phyloP scores from a whole-genome alignment of 257 asterid species.

The Euphrasia confusa region DNA sequence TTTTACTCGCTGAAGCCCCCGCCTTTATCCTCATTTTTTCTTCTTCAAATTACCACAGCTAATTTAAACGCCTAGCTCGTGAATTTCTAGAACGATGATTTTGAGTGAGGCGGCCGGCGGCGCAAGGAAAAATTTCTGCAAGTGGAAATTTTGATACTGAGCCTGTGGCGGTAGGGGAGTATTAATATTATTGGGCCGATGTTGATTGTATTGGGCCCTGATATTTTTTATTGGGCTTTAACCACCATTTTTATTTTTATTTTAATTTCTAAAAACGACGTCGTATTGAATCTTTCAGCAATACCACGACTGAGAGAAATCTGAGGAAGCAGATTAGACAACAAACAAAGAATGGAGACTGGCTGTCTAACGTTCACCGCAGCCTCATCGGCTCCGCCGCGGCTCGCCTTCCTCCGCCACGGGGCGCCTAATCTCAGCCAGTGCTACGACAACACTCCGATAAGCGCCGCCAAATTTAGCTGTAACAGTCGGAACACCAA shows the following conservation, averaged over 20 bases:
- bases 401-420: background rate
- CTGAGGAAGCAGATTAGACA: background rate
- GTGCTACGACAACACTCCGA: background rate
- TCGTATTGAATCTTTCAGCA: background rate
- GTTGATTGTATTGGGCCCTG: too few relatives aligned
- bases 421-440: background rate
- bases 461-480: background rate
- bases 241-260: too few relatives aligned
- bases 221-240: too few relatives aligned
- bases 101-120: too few relatives aligned
- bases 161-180: too few relatives aligned
- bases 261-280: background rate
- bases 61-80: too few relatives aligned
- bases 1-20: constrained; percentile 30
- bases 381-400: constrained; percentile 1
- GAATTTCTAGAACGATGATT: too few relatives aligned
- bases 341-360: background rate
- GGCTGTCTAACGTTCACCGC: constrained; percentile 2
- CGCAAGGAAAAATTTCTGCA: too few relatives aligned
- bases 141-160: too few relatives aligned
- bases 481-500: background rate
- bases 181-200: too few relatives aligned
- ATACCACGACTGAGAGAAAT: too few relatives aligned
- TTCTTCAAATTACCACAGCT: background rate
- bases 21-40: constrained; percentile 28